Evolutionary conservation across 345 rosid species (phyloP).

Genomic region (Reutealis trisperma): DNA sequence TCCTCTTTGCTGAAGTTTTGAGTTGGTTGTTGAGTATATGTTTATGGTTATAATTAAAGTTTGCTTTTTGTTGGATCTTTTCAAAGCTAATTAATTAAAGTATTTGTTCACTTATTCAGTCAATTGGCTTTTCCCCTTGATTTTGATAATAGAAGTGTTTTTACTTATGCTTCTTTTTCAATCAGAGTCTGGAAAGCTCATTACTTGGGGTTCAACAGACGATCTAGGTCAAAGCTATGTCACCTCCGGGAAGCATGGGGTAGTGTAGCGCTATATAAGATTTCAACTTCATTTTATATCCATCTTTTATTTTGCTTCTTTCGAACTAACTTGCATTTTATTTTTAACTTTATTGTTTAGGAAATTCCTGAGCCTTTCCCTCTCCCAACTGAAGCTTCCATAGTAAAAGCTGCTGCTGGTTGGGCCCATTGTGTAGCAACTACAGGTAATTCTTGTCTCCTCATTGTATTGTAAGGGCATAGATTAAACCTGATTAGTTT

Average conservation of each 20-base stretch:
- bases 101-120: neutral
- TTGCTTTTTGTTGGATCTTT: neutral
- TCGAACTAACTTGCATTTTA: conserved; percentile 9
- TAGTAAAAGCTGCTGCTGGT: conserved; percentile 80
- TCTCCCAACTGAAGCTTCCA: conserved; percentile 71
- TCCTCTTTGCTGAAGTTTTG: conserved; percentile 5
- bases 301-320: neutral
- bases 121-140: neutral
- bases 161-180: conserved; percentile 16
- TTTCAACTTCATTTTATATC: conserved; percentile 10
- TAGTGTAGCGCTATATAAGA: conserved; percentile 25
- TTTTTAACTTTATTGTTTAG: conserved; percentile 36
- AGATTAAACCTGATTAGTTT: conserved; percentile 6
- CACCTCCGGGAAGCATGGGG: conserved; percentile 98
- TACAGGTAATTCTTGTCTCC: conserved; percentile 54
- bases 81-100: neutral
- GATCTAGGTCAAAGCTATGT: conserved; percentile 98
- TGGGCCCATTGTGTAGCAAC: conserved; percentile 98
- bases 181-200: conserved; percentile 90
- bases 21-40: neutral
- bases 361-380: conserved; percentile 96
- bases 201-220: conserved; percentile 99
- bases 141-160: neutral
- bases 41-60: neutral
- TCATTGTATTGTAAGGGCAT: neutral